Conservation (phyloP, 225 moss, liverwort and hornwort genomes). For the Marchantia polymorpha region DNA sequence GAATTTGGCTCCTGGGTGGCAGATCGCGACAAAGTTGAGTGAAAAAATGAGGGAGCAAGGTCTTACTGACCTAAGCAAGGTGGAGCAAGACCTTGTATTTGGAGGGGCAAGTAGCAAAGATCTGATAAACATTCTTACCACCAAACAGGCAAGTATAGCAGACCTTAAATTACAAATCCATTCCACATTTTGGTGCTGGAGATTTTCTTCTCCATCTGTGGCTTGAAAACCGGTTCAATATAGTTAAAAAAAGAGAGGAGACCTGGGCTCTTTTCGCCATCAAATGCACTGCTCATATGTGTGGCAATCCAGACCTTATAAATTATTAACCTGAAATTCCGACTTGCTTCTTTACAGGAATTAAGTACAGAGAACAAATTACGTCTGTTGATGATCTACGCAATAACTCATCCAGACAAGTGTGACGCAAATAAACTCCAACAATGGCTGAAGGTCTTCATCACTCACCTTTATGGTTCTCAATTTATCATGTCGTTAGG, state of each 20-base stretch:
- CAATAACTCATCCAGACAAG: slow-evolving; percentile 85
- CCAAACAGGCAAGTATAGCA: slow-evolving; percentile 49
- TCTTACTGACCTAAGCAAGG: slow-evolving; percentile 69
- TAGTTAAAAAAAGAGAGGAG: background rate
- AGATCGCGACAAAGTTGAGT: slow-evolving; percentile 88
- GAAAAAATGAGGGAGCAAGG: slow-evolving; percentile 67
- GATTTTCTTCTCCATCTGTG: background rate
- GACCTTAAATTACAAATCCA: background rate
- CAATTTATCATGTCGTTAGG: no score
- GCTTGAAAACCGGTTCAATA: background rate
- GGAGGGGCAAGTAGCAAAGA: slow-evolving; percentile 96
- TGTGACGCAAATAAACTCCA: slow-evolving; percentile 67
- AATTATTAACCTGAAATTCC: background rate
- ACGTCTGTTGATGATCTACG: slow-evolving; percentile 81
- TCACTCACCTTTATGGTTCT: background rate
- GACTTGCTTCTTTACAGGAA: slow-evolving; percentile 44
- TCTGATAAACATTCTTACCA: slow-evolving; percentile 69
- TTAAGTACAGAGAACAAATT: slow-evolving; percentile 70
- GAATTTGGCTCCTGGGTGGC: slow-evolving; percentile 2
- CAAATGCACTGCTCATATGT: background rate
- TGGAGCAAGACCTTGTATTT: slow-evolving; percentile 91
- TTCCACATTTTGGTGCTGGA: background rate
- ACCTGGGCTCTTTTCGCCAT: background rate
- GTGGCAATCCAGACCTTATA: background rate
- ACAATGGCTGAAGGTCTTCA: slow-evolving; percentile 89